Evolutionary conservation across 1,284 basidiomycete species (phyloP), one percentile per base, ranked within the genome.

Genomic region (Phaffia rhodozyma): DNA sequence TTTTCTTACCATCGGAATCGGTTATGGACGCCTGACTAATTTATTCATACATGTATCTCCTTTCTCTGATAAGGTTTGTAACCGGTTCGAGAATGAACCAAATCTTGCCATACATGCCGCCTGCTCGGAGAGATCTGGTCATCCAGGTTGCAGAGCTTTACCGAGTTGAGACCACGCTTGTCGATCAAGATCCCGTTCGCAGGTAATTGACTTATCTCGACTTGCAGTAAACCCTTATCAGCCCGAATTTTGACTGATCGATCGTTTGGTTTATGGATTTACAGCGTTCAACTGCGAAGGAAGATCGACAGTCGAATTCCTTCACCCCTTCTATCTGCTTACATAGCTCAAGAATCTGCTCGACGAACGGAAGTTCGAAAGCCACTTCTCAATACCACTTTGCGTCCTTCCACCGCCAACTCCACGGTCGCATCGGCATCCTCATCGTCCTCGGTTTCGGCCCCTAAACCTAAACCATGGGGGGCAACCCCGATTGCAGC

Each of bases 111-210:
- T 84, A 86, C 69, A 92, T 88, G 87, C 86, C 87, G 6, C 78
- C 79, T 21, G 81, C 84, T 20, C 82, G 86, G 62, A 80, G 89
- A 58, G 86, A 86, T 68, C 90, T 92, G 71, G 87, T 91, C 16
- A 82, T 71, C 34, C 68, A 86, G 80, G 81, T 91, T 32, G 87
- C 88, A 1, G 76, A 80, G 27, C 77, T 86, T 2, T 92, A 93
- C 72, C 80, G 86, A n/a, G 83, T 91, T 72, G 86, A 87, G 67
- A 83, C 84, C 0, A 83, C 86, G 70, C 83, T 91, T 78, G 82
- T 92, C 27, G 90, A 92, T 72, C 85, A 86, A 69, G 90, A 91
- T 69, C 90, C 90, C 0, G 80, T 87, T 71, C 79, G 81, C 49
- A 79, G 72, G 72, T 72, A 16, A n/a, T 65, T 32, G 21, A 25